A percentile compares a stretch with the other conserved stretches of the same genome.
Conservation (phyloP, 768 basidiomycete genomes). For the Xerocomellus intermedius region DNA sequence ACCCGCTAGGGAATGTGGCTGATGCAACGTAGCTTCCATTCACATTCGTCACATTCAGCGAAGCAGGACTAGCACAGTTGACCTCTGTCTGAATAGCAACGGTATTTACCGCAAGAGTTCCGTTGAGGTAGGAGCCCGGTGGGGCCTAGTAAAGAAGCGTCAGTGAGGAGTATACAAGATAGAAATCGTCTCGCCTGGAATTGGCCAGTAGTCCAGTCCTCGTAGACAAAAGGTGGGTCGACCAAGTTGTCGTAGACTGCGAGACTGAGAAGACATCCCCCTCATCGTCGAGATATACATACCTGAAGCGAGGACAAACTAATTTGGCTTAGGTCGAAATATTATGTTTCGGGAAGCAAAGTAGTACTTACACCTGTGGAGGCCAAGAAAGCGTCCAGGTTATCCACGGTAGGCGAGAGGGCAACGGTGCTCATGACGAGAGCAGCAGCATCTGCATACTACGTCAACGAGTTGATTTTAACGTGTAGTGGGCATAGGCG, state of each 20-base stretch:
- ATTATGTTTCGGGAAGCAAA: neutral
- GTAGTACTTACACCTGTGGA: conserved; percentile 50
- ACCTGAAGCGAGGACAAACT: conserved; percentile 34
- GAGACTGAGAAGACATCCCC: neutral
- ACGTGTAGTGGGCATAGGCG: conserved; percentile 9
- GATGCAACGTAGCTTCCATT: conserved; percentile 37
- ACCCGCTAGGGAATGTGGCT: conserved; percentile 50
- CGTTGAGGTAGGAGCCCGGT: conserved; percentile 44
- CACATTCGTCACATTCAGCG: conserved; percentile 23
- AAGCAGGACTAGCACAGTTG: conserved; percentile 46
- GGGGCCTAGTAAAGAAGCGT: conserved; percentile 40
- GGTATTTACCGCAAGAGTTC: conserved; percentile 50
- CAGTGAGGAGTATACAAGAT: neutral
- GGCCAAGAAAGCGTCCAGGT: conserved; percentile 55
- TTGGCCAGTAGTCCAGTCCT: conserved; percentile 52
- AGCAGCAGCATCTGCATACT: conserved; percentile 35
- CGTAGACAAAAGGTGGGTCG: conserved; percentile 58
- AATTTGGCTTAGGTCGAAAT: conserved; percentile 24
- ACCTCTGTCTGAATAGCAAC: conserved; percentile 44
- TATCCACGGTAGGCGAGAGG: conserved; percentile 42
- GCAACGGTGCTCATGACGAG: conserved; percentile 43
- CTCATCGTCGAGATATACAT: neutral
- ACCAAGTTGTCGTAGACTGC: conserved; percentile 38
- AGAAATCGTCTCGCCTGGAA: conserved; percentile 42
- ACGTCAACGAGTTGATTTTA: neutral